phyloP scores from a whole-genome alignment of 768 basidiomycete genomes.

The Termitomyces sp. region DNA sequence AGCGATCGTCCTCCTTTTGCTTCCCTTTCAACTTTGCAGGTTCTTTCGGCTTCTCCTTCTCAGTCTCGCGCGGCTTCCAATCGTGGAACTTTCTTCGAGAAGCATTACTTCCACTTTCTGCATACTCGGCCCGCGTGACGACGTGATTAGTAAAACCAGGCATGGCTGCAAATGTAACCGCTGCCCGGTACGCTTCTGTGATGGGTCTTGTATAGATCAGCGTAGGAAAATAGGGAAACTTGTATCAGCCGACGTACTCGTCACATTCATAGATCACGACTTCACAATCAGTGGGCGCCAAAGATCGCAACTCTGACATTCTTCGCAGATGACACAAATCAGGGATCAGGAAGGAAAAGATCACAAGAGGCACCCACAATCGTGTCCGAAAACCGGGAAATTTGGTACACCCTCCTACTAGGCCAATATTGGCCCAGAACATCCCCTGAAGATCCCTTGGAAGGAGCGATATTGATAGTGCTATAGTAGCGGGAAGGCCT shows the following conservation, averaged over 20 bases:
- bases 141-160: conserved; percentile 48
- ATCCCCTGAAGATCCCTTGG: conserved; percentile 83
- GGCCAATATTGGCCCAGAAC: conserved; percentile 93
- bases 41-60: conserved; percentile 31
- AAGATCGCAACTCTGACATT: conserved; percentile 64
- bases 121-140: conserved; percentile 80
- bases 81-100: conserved; percentile 72
- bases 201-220: conserved; percentile 45
- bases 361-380: conserved; percentile 52
- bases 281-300: conserved; percentile 81
- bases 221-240: conserved; percentile 3
- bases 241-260: conserved; percentile 51
- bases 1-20: conserved; percentile 30
- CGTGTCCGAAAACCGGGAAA: conserved; percentile 71
- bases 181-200: conserved; percentile 62
- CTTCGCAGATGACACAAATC: conserved; percentile 36
- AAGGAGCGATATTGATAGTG: conserved; percentile 69
- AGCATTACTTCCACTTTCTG: conserved; percentile 75
- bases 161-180: conserved; percentile 51
- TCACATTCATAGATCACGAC: conserved; percentile 68
- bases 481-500: conserved; percentile 75
- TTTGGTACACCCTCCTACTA: conserved; percentile 81
- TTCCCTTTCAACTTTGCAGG: conserved; percentile 25
- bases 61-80: conserved; percentile 44
- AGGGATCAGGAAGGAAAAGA: conserved; percentile 7